phyloP scores from a whole-genome alignment of 139 green algal genomes.

The Limnomonas spitsbergensis region DNA sequence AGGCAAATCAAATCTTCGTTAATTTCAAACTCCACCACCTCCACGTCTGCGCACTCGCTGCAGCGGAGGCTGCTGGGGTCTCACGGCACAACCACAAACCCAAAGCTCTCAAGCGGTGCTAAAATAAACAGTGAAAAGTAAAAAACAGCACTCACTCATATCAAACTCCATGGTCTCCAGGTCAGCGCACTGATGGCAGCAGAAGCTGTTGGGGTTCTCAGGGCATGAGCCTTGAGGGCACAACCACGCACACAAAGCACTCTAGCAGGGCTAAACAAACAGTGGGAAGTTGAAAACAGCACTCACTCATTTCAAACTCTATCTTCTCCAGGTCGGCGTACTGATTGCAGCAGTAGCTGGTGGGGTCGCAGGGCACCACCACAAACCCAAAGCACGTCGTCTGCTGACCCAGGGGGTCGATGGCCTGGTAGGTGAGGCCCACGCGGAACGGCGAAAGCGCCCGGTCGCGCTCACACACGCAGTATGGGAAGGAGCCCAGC shows the following conservation, averaged over 20 bases:
- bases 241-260: too few species aligned
- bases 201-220: too few species aligned
- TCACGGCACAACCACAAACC: too few species aligned
- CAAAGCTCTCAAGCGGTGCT: too few species aligned
- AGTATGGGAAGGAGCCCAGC: neutral
- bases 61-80: too few species aligned
- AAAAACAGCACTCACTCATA: neutral
- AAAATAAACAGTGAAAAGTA: neutral
- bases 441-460: neutral
- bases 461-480: neutral
- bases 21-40: too few species aligned
- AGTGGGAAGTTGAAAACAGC: neutral
- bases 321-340: neutral
- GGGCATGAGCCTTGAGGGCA: too few species aligned
- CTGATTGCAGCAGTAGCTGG: neutral
- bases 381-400: neutral
- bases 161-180: too few species aligned
- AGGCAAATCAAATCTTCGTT: too few species aligned
- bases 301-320: neutral
- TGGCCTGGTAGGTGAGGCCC: neutral
- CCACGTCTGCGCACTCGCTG: too few species aligned
- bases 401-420: neutral
- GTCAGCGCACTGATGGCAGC: too few species aligned
- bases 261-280: neutral
- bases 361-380: neutral